Evolutionary conservation across 805 yeast genomes (phyloP), one percentile per base, ranked within the genome.

Genomic region (Kodamaea sagamina): DNA sequence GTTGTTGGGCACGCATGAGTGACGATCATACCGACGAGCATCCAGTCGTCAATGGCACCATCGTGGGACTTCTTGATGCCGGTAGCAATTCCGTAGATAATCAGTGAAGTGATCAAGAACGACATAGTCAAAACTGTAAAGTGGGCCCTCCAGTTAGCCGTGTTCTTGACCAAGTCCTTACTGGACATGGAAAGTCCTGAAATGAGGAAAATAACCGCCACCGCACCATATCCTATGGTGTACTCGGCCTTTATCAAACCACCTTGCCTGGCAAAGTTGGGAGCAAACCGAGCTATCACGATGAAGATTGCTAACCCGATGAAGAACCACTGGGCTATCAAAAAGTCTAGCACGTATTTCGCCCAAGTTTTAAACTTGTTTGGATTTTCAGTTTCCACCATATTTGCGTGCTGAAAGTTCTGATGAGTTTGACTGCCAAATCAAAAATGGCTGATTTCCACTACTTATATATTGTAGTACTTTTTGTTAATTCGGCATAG

Each of bases 1-100:
- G 97, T 89, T 6, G 97, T 89, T 21, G 97, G 97, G 61, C 95
- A 86, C 9, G 92, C 78, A 22, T 87, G 86, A 2, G 96, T 86
- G 36, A 88, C 84, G 13, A 89, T 78, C 46, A 89, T 63, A 0
- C 97, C 97, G 10, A 85, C 85, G 16, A 89, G 67, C 52, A 88
- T 75, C 88, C 93, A 88, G 25, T 77, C 73, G 52, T 82, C 83
- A 27, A 89, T 86, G n/a, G 67, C 58, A 1, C 67, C 61, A 55
- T 86, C 74, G 36, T 57, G 52, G 0, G 93, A 79, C 3, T 68
- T 69, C 48, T 75, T 74, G 21, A 88, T 81, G 0, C 86, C 95
- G 43, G 75, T 63, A 32, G 82, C 82, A 40, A 89, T 68, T 1
- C 93, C 96, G 61, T 69, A 89, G 47, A 87, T 81, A 13, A 84